Evolutionary conservation across 108 stramenopile species (phyloP), one percentile per base, ranked within the genome.

Genomic region (Mediolabrus comicus): DNA sequence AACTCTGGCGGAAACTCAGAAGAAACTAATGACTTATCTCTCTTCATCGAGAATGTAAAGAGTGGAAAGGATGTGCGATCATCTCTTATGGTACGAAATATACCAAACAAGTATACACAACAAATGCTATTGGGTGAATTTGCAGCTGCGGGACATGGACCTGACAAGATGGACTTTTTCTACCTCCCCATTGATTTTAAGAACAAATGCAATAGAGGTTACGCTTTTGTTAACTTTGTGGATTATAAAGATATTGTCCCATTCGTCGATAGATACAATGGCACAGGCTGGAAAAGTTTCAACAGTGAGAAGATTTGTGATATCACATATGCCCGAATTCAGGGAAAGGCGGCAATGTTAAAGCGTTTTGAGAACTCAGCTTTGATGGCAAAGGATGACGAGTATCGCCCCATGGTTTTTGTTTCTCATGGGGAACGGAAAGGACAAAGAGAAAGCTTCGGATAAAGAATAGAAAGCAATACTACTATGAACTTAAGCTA

Each of bases 41-140:
- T 97, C 59, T 80, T 89, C 55, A 82, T 96, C 12, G 82, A 90
- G 8, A 54, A 81, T 53, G 92, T 96, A 6, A 75, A 85, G 49
- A 75, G 62, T 63, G 95, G 95, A 17, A 77, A 55, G 57, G 98
- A 99, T 78, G 71, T 77, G n/a, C 83, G 98, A 58, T 97, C 98
- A 16, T 98, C 98, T 12, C 79, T 99, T 52, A 99, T 99, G 98
- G 94, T 99, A 28, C 89, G 97, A 53, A 99, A 99, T 71, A 98
- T 99, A 60, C 98, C 98, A 25, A 99, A 99, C 91, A 99, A 99
- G 79, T 99, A 99, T 77, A 98, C 97, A 3, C 98, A 99, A 75
- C 80, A 96, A 68, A 97, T 98, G 97, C 78, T 99, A 13, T 73
- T 99, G 16, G 67, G 87, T 12, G 98, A 99, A 86, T 95, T 98